Conservation (phyloP, 441 rosid genomes). For the Croton laevigatus region DNA sequence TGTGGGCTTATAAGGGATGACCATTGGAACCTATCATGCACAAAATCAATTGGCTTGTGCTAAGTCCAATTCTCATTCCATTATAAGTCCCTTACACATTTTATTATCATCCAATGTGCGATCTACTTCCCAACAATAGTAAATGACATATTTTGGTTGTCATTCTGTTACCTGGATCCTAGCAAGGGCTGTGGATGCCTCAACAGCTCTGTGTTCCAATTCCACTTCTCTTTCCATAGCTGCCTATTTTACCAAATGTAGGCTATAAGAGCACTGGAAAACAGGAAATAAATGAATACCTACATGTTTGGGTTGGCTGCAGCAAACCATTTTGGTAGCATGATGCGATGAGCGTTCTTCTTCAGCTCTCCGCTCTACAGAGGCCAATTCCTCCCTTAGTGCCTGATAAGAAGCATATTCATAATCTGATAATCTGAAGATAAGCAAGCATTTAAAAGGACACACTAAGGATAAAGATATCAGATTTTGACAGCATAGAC, state of each 20-base stretch:
- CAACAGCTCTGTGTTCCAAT: slow-evolving; percentile 90
- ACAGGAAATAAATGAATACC: slow-evolving; percentile 10
- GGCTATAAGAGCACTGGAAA: slow-evolving; percentile 17
- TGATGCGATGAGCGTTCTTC: slow-evolving; percentile 90
- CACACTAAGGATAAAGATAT: neutral
- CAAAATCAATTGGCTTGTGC: too few species aligned
- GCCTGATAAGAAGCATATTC: slow-evolving; percentile 55
- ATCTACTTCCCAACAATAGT: too few species aligned
- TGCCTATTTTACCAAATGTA: slow-evolving; percentile 57
- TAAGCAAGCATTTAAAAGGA: slow-evolving; percentile 15
- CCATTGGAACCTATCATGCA: too few species aligned
- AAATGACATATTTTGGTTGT: slow-evolving; percentile 13
- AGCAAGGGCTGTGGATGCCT: slow-evolving; percentile 90
- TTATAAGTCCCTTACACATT: too few species aligned
- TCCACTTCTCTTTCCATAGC: slow-evolving; percentile 98
- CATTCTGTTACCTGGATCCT: slow-evolving; percentile 76
- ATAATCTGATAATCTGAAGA: slow-evolving; percentile 21
- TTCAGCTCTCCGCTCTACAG: slow-evolving; percentile 90
- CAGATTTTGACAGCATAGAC: slow-evolving; percentile 15
- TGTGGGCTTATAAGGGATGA: too few species aligned
- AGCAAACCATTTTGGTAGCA: slow-evolving; percentile 88
- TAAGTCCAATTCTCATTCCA: too few species aligned
- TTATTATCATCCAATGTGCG: too few species aligned
- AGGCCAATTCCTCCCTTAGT: slow-evolving; percentile 89
- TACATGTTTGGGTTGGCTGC: slow-evolving; percentile 17